These are phyloP conservation scores for Dalbergia oliveri DNA, from an alignment of 306 rosid species.

Conservation along the genomic window DNA sequence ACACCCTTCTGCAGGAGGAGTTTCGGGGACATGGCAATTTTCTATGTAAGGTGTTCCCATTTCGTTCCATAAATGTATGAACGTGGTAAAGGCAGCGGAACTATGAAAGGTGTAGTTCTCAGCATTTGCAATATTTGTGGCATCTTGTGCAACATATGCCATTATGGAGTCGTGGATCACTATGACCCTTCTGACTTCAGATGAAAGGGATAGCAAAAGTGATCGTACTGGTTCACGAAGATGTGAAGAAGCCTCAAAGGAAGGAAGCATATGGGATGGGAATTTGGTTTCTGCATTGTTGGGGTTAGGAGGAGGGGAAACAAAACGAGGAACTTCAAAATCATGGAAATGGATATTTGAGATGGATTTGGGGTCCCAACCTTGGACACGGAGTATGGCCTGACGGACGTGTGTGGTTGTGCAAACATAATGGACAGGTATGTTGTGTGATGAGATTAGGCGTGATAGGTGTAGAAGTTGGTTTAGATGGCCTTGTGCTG, in stretches of 20 bases:
- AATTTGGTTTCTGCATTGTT: conserved; percentile 42
- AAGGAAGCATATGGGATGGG: conserved; percentile 70
- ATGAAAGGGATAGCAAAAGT: conserved; percentile 55
- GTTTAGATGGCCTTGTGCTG: conserved; percentile 5
- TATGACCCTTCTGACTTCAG: conserved; percentile 47
- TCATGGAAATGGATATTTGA: conserved; percentile 61
- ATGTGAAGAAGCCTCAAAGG: conserved; percentile 55
- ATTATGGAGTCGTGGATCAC: conserved; percentile 69
- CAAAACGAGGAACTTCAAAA: conserved; percentile 50
- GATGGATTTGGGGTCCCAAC: conserved; percentile 54
- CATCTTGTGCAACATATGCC: conserved; percentile 63
- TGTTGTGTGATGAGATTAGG: not conserved
- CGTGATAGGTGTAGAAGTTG: not conserved
- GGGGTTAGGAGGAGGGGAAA: conserved; percentile 66
- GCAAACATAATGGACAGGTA: not conserved
- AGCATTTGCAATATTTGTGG: conserved; percentile 45
- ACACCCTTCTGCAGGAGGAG: conserved; percentile 60
- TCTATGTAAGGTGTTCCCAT: not conserved
- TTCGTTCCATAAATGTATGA: conserved; percentile 19
- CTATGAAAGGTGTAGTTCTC: conserved; percentile 63
- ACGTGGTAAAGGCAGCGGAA: conserved; percentile 52
- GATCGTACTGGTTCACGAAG: conserved; percentile 49
- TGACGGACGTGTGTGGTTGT: not conserved
- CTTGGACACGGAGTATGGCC: conserved; percentile 48
- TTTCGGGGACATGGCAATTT: not conserved